Evolutionary conservation across 768 basidiomycete genomes (phyloP), one percentile per base, ranked within the genome.

Genomic region (Rhodocollybia butyracea): DNA sequence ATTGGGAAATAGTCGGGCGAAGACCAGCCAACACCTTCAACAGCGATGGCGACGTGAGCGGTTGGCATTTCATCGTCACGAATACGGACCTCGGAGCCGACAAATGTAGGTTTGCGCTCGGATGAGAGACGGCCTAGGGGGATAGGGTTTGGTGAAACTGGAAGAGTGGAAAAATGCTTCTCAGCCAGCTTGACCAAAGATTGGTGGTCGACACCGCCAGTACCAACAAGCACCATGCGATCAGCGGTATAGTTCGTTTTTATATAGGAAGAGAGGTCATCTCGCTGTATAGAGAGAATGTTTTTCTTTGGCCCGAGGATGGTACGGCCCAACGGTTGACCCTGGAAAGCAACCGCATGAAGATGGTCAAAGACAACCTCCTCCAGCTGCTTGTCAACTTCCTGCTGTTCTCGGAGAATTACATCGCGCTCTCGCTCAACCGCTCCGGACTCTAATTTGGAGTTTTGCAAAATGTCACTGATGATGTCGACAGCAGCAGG

Each of bases 1-100:
- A 99, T 96, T 58, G 95, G 93, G 86, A 92, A 98, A 80, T 98
- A 98, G 74, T 99, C 97, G 27, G 96, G 94, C 10, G 90, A 94
- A 64, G 88, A 91, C 95, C 96, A 98, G 72, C 93, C 86, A 55
- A 96, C 95, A 70, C 97, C 97, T 70, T 98, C 95, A 43, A 98
- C 94, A 29, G 97, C 93, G 64, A 99, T 89, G 60, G 96, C 96
- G 66, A 99, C 81, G 78, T 98, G 89, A 57, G 90, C 89, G 5
- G 92, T 94, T 24, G 86, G 81, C 68, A 89, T 76, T 54, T 88
- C 86, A 75, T 98, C 97, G 69, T 99, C 93, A 46, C 96, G 89
- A 59, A 98, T 75, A 64, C 96, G 89, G 57, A 98, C 96, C 70
- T 99, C 97, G 17, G 94, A 90, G 51, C 97, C 97, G 58, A 92